A percentile compares a stretch with the other conserved stretches of the same genome.
These are phyloP conservation scores for Leishmania amazonensis DNA, from an alignment of 208 protist genomes.

Conservation along the genomic window DNA sequence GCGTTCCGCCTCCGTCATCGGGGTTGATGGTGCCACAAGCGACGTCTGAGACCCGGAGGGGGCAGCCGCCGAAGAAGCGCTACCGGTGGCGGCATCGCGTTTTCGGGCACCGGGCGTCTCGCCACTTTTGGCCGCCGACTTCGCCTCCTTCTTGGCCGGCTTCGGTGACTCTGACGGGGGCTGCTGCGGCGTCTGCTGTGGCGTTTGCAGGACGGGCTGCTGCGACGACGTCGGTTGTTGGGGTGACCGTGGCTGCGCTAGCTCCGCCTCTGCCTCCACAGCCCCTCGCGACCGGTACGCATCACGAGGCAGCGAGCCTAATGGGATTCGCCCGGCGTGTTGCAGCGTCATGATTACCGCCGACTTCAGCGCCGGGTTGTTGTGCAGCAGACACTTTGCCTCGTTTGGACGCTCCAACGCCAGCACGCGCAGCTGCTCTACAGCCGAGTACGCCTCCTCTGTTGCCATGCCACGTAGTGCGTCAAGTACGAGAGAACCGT, in stretches of 20 bases:
- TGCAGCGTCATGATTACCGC: constrained; percentile 85
- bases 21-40: constrained; percentile 4
- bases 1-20: constrained; percentile 40
- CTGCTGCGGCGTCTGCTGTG: constrained; percentile 1
- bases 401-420: constrained; percentile 70
- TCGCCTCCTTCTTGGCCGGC: constrained; percentile 10
- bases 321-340: constrained; percentile 69
- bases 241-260: background rate
- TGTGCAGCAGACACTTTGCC: constrained; percentile 64
- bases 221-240: background rate
- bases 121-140: background rate
- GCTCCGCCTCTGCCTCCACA: constrained; percentile 7
- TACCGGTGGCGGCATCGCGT: background rate
- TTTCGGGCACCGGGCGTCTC: constrained; percentile 1
- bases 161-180: background rate
- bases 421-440: constrained; percentile 88
- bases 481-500: constrained; percentile 58
- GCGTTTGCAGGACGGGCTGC: background rate
- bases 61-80: background rate
- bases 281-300: constrained; percentile 33
- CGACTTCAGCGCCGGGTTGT: constrained; percentile 65
- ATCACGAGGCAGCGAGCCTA: constrained; percentile 49
- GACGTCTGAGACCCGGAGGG: background rate
- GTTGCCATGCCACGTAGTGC: constrained; percentile 51
- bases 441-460: constrained; percentile 84